Base-by-base conservation (phyloP, 208 protist species). In the Wallacemonas sp. region DNA sequence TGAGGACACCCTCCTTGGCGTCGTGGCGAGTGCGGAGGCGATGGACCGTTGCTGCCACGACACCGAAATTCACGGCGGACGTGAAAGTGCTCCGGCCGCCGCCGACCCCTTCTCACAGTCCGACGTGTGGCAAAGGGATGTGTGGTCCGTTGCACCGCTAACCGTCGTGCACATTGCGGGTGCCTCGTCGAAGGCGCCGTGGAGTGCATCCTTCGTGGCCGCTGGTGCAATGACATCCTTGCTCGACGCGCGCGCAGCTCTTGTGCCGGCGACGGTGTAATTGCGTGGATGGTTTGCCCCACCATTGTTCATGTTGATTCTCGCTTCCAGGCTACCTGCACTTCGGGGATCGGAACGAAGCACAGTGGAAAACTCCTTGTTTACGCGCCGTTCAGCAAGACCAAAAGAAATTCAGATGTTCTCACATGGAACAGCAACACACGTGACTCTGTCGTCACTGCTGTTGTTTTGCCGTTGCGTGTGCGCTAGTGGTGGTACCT, bases 101-200 rank as follows among this genome's bases (percentile, higher is more conserved):
- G 48, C 30, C 6, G 26, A 6, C 37, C 17, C 36, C 10, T 21
- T 62, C 27, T 62, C 55, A 5, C 37, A 32, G 37, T 34, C 37
- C 0, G 55, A 62, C 4, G 15, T 30, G 36, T 48, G 55, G 39
- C 3, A 44, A 46, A 21, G 37, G n/a, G 38, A 17, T 26, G 21
- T 62, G 36, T 62, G 55, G 55, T n/a, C 34, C 8, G 55, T 62
- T 5, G 32, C 36, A 62, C 55, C 55, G 4, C 21, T 62, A 37
- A 62, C 55, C 0, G 3, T 9, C 10, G 39, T 26, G 12, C 38
- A 62, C 30, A 24, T 62, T 46, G 27, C 15, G 19, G 19, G 17
- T 24, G 37, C 21, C 36, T 17, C 38, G 10, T 48, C 55, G 9
- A 27, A 29, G 3, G 55, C 39, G 5, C 55, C 55, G 17, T 62